These are phyloP conservation scores for Cryptosporidium tyzzeri DNA, from an alignment of 169 alveolate species.

Conservation along the genomic window DNA sequence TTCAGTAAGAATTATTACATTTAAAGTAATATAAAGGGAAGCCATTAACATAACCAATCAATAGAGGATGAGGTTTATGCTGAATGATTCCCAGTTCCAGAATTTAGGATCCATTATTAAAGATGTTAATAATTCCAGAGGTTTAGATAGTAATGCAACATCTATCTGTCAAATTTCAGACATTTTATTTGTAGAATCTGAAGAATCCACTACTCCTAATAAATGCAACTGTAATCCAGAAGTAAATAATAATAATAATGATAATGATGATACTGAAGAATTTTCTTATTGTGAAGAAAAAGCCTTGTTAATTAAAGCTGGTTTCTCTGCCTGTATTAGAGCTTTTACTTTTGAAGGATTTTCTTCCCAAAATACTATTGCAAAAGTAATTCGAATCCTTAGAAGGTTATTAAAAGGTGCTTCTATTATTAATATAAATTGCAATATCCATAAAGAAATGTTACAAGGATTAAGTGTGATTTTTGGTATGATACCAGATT, in stretches of 20 bases:
- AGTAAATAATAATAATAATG: neutral
- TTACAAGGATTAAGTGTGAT: slow-evolving; percentile 32
- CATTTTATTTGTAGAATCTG: slow-evolving; percentile 38
- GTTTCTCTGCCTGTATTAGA: slow-evolving; percentile 40
- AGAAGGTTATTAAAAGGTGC: slow-evolving; percentile 33
- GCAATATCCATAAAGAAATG: slow-evolving; percentile 42
- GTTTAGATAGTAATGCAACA: slow-evolving; percentile 25
- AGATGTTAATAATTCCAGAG: slow-evolving; percentile 18
- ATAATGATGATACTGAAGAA: neutral
- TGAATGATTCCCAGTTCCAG: slow-evolving; percentile 29
- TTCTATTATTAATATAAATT: slow-evolving; percentile 1
- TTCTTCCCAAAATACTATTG: neutral
- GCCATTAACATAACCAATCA: neutral
- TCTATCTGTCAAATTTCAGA: slow-evolving; percentile 35
- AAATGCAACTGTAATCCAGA: slow-evolving; percentile 9
- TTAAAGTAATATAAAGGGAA: neutral
- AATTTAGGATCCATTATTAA: slow-evolving; percentile 27
- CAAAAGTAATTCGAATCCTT: slow-evolving; percentile 23
- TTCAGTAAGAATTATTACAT: neutral
- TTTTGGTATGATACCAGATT: slow-evolving; percentile 21
- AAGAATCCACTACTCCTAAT: neutral
- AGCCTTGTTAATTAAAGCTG: slow-evolving; percentile 26
- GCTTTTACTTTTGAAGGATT: slow-evolving; percentile 9
- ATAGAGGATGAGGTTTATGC: slow-evolving; percentile 1
- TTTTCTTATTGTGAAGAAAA: slow-evolving; percentile 23